Percentiles rank a stretch among this genome's conserved stretches.
Evolutionary conservation across 768 basidiomycete species (phyloP).

Genomic region (Mycena vulgaris): DNA sequence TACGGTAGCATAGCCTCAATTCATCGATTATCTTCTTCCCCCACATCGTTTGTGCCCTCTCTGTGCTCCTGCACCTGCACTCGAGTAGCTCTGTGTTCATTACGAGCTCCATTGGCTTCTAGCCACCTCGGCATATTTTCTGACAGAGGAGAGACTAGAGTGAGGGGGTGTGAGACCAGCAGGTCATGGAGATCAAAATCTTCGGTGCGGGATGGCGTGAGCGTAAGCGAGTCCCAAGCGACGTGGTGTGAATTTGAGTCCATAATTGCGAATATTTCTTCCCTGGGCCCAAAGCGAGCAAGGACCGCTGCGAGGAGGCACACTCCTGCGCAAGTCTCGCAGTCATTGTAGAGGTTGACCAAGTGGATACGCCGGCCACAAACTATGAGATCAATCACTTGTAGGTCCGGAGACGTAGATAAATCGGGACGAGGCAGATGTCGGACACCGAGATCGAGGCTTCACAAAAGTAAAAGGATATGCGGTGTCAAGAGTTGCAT

Average conservation of each 20-base stretch:
- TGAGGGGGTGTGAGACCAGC: neutral
- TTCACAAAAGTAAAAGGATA: neutral
- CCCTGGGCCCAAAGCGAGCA: neutral
- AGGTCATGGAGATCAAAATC: neutral
- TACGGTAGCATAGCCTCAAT: too few relatives aligned
- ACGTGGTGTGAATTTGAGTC: neutral
- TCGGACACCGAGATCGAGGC: neutral
- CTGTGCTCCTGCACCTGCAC: too few relatives aligned
- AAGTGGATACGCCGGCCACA: neutral
- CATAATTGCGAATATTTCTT: neutral
- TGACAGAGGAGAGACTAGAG: neutral
- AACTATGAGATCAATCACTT: neutral
- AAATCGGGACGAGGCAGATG: conserved; percentile 1
- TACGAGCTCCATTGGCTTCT: too few relatives aligned
- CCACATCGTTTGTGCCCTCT: too few relatives aligned
- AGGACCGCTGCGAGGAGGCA: neutral
- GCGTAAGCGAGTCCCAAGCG: too few relatives aligned
- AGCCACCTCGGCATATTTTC: too few relatives aligned
- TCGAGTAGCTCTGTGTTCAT: too few relatives aligned
- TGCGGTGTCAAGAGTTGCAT: neutral
- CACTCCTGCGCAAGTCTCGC: neutral
- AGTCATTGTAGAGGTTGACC: neutral
- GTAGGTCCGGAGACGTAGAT: neutral
- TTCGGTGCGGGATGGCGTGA: neutral
- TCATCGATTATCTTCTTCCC: too few relatives aligned